These are phyloP conservation scores for Leishmania aethiopica DNA, from an alignment of 208 protist species.

Conservation along the genomic window DNA sequence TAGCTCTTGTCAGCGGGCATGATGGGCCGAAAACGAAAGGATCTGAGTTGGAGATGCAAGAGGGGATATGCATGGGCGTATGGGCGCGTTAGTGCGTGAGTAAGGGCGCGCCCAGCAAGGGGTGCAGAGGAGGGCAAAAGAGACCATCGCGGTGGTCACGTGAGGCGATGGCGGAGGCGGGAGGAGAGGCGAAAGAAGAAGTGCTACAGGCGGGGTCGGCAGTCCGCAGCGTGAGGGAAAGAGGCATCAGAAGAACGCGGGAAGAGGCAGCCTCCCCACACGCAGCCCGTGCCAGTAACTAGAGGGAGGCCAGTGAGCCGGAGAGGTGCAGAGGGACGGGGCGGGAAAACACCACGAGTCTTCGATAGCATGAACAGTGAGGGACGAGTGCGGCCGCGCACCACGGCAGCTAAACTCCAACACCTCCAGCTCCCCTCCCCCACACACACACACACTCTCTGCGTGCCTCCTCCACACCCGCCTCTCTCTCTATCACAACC, in stretches of 20 bases:
- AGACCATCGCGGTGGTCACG: too few relatives aligned
- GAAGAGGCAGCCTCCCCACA: neutral
- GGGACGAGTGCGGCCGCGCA: neutral
- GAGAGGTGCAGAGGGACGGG: neutral
- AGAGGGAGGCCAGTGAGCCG: neutral
- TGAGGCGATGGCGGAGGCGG: too few relatives aligned
- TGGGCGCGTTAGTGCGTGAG: too few relatives aligned
- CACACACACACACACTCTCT: neutral
- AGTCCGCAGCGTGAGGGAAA: too few relatives aligned
- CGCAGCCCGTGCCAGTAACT: neutral
- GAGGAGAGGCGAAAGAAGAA: too few relatives aligned
- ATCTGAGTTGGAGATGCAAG: too few relatives aligned
- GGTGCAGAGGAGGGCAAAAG: too few relatives aligned
- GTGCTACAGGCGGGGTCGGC: too few relatives aligned
- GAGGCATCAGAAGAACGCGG: too few relatives aligned
- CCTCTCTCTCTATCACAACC: too few relatives aligned
- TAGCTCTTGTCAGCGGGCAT: conserved; percentile 82
- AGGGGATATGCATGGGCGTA: too few relatives aligned
- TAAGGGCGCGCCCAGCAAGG: too few relatives aligned
- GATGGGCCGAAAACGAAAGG: neutral
- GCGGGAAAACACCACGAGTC: neutral
- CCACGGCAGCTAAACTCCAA: neutral
- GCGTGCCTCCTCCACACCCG: neutral
- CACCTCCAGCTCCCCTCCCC: neutral
- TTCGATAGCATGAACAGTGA: neutral